Evolutionary conservation across 257 asterid species (phyloP).

Genomic region (Pogostemon cablin): DNA sequence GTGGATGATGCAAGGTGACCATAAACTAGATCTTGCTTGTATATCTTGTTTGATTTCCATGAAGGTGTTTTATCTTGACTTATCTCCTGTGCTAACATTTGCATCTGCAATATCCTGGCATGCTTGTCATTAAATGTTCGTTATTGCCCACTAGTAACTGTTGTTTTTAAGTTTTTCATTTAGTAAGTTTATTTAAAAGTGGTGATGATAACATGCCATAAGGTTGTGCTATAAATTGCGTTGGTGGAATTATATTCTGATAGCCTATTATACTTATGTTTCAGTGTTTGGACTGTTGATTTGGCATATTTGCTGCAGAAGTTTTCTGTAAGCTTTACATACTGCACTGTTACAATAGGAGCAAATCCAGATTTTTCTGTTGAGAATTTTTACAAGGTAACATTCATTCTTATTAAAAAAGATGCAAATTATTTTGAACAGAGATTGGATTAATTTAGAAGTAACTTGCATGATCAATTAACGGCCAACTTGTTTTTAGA

Average conservation of each 20-base stretch:
- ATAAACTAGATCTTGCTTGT: neutral
- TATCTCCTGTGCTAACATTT: conserved; percentile 4
- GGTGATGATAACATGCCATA: conserved; percentile 16
- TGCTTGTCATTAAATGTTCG: conserved; percentile 8
- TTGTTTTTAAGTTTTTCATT: conserved; percentile 11
- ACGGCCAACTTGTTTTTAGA: neutral
- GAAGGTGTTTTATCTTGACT: neutral
- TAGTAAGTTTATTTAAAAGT: neutral
- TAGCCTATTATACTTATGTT: conserved; percentile 38
- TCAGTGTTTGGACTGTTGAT: conserved; percentile 97
- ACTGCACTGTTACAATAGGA: conserved; percentile 92
- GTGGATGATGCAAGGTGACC: neutral
- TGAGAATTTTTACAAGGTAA: conserved; percentile 92
- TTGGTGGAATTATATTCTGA: conserved; percentile 32
- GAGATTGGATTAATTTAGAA: conserved; percentile 23
- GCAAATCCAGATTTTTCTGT: conserved; percentile 90
- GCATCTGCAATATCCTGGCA: neutral
- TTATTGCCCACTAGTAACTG: conserved; percentile 8
- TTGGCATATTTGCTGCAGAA: conserved; percentile 93
- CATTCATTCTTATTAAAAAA: conserved; percentile 13
- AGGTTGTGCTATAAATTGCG: conserved; percentile 21
- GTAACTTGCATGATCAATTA: conserved; percentile 19
- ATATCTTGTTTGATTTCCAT: neutral
- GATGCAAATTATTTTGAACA: conserved; percentile 6
- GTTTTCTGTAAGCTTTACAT: conserved; percentile 75